A percentile compares a stretch with the other conserved stretches of the same genome.
Conservation (phyloP, 352 stramenopile species). For the Phytophthora brassicae region DNA sequence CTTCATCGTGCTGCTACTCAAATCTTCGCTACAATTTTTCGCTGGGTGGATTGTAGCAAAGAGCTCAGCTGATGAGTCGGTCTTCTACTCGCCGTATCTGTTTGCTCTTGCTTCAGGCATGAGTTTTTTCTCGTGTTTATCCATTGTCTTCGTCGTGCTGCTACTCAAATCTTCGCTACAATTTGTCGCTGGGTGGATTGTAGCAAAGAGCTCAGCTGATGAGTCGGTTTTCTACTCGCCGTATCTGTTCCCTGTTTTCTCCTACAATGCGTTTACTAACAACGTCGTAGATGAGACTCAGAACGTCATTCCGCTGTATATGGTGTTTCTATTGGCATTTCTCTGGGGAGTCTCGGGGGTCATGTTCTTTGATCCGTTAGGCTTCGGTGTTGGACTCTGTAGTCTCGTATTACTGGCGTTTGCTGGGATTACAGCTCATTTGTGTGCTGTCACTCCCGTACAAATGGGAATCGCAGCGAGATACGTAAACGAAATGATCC, state of each 20-base stretch:
- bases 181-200: constrained; percentile 68
- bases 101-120: constrained; percentile 52
- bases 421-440: constrained; percentile 69
- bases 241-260: constrained; percentile 91
- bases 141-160: constrained; percentile 82
- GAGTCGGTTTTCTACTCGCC: constrained; percentile 84
- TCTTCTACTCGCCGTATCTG: constrained; percentile 88
- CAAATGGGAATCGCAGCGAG: constrained; percentile 87
- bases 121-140: constrained; percentile 84
- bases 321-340: constrained; percentile 71
- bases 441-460: constrained; percentile 84
- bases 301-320: constrained; percentile 69
- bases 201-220: constrained; percentile 42
- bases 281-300: constrained; percentile 89
- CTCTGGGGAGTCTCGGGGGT: constrained; percentile 86
- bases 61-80: constrained; percentile 49
- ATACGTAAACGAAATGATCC: constrained; percentile 88
- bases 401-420: constrained; percentile 83
- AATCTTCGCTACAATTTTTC: constrained; percentile 64
- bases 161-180: constrained; percentile 70
- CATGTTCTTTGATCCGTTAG: constrained; percentile 90
- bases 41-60: constrained; percentile 60
- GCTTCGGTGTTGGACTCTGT: constrained; percentile 86
- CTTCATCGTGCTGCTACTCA: constrained; percentile 82
- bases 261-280: constrained; percentile 90